Evolutionary conservation across 352 stramenopile species (phyloP).

Genomic region (Lagenidium sp.): DNA sequence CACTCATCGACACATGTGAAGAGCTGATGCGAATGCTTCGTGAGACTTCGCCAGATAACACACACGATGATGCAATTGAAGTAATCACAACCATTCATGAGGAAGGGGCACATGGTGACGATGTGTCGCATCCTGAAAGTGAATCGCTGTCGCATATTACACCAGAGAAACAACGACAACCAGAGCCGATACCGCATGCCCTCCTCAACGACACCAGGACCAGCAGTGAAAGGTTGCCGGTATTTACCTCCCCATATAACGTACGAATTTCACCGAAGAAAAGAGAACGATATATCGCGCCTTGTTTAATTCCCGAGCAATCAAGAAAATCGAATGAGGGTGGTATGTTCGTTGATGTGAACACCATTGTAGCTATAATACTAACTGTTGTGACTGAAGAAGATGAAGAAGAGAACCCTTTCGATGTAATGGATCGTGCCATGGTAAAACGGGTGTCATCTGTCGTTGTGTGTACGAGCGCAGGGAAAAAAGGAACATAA

Average conservation of each 20-base stretch:
- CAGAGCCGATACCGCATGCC: too few species aligned
- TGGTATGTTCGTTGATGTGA: conserved; percentile 4
- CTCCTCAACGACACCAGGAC: too few species aligned
- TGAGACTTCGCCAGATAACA: conserved; percentile 8
- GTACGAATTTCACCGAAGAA: conserved; percentile 55
- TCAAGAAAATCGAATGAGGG: conserved; percentile 19
- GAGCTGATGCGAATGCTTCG: conserved; percentile 70
- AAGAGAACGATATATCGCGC: conserved; percentile 44
- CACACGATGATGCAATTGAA: not conserved
- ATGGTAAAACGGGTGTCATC: conserved; percentile 77
- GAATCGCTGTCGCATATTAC: too few species aligned
- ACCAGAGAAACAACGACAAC: too few species aligned
- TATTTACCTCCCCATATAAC: conserved; percentile 72
- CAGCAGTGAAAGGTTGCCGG: conserved; percentile 20
- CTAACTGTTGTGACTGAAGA: not conserved
- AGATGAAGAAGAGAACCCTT: conserved; percentile 49
- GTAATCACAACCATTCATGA: conserved; percentile 5
- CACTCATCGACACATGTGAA: conserved; percentile 51
- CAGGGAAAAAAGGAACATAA: conserved; percentile 35
- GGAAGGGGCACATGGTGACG: too few species aligned
- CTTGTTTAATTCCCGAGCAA: conserved; percentile 20
- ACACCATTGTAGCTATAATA: too few species aligned
- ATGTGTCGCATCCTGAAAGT: too few species aligned
- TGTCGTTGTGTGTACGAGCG: conserved; percentile 48
- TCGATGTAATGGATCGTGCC: conserved; percentile 69